A percentile compares a stretch with the other conserved stretches of the same genome.
These are phyloP conservation scores for Septoria linicola DNA, from an alignment of 2,329 filamentous ascomycete genomes.

Conservation along the genomic window DNA sequence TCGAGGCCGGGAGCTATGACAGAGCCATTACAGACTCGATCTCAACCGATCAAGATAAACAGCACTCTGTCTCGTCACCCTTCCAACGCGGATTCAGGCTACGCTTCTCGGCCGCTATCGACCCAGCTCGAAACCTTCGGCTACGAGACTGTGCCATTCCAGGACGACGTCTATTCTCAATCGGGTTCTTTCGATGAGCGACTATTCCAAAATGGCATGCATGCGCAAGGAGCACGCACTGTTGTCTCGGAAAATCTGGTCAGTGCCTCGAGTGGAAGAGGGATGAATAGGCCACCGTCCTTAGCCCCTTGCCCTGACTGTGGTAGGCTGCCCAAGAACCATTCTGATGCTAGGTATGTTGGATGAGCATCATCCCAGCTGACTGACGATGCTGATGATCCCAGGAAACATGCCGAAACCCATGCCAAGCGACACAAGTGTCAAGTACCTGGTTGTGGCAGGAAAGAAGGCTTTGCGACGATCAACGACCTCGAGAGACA, in stretches of 20 bases:
- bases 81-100: slow-evolving; percentile 22
- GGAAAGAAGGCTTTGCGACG: slow-evolving; percentile 69
- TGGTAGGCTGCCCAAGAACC: slow-evolving; percentile 21
- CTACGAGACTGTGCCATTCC: not conserved
- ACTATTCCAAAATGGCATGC: not conserved
- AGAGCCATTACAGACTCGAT: not conserved
- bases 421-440: slow-evolving; percentile 70
- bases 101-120: slow-evolving; percentile 15
- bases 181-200: not conserved
- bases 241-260: slow-evolving; percentile 8
- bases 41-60: not conserved
- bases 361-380: slow-evolving; percentile 1
- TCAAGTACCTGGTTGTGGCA: slow-evolving; percentile 54
- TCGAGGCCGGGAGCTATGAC: not conserved
- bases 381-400: not conserved
- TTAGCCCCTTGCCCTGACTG: slow-evolving; percentile 13
- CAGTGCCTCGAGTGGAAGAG: slow-evolving; percentile 1
- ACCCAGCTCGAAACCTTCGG: slow-evolving; percentile 1
- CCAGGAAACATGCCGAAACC: slow-evolving; percentile 71
- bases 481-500: slow-evolving; percentile 80
- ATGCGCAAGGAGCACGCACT: slow-evolving; percentile 4
- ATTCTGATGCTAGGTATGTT: slow-evolving; percentile 27
- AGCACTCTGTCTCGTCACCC: slow-evolving; percentile 4
- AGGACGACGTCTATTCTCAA: not conserved
- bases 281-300: slow-evolving; percentile 1